Base-by-base conservation (phyloP, 1,139 yeast genomes). In the Blastobotrys indianensis region DNA sequence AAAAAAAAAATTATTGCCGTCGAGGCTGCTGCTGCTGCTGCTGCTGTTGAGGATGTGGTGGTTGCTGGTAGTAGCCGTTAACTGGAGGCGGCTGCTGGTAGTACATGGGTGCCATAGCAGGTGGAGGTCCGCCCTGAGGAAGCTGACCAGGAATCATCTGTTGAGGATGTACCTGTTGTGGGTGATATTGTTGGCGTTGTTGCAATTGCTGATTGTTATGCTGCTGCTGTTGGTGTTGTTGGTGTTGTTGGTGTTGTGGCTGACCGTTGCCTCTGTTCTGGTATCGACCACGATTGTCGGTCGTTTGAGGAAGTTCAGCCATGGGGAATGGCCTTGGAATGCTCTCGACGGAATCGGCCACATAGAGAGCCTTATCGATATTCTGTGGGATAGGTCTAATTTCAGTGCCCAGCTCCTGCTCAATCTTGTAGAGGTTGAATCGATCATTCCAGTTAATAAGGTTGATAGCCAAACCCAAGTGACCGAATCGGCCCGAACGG, bases 401-500 rank as follows among this genome's bases (percentile, higher is more conserved):
- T 65, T 94, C 98, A 23, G 97, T 92, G 32, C 97, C 97, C 59
- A 94, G 78, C 68, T 92, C 98, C 68, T 90, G 96, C 68, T 92
- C 98, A 60, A 92, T 90, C 68, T 87, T 87, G 71, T 88, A 92
- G 61, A 92, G 75, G 61, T 85, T 86, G 69, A 85, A 88, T 64
- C 97, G 80, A 65, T 94, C 98, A 62, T 88, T 83, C 97, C 97
- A 92, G 66, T 90, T 86, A 73, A 92, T 88, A 61, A 92, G 79
- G 69, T 92, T 94, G 63, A 92, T 90, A 37, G 98, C 98, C 65
- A 92, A 77, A 75, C 98, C 98, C 64, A 90, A 79, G 67, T 94
- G 98, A 57, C 98, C 98, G 65, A 88, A 92, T 75, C 98, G 85
- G 58, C 98, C 99, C 2, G 97, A 88, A 74, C 99, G 90, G 75